Percentiles rank a stretch among this genome's conserved stretches.
phyloP scores from a whole-genome alignment of 345 rosid species.

The Geranium rotundifolium region DNA sequence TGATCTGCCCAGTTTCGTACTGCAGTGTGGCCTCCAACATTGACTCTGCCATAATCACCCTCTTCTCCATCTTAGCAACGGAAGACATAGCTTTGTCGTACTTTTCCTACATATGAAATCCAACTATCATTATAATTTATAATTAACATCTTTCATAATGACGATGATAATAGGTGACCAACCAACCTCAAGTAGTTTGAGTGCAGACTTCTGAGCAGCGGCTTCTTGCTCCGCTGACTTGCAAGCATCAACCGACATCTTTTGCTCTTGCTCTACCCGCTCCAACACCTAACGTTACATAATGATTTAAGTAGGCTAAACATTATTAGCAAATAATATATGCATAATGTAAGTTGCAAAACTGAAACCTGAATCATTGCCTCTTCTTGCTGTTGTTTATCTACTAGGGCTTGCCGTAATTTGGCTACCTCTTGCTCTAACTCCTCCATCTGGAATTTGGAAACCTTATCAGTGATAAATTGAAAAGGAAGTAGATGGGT shows the following conservation, averaged over 20 bases:
- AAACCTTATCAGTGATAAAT: not conserved
- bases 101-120: slow-evolving; percentile 75
- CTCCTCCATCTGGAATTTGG: slow-evolving; percentile 44
- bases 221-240: slow-evolving; percentile 68
- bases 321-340: too few species aligned
- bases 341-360: too few species aligned
- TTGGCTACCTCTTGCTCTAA: slow-evolving; percentile 61
- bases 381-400: slow-evolving; percentile 83
- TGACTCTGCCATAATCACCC: slow-evolving; percentile 83
- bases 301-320: too few species aligned
- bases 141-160: not conserved
- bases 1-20: slow-evolving; percentile 66
- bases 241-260: slow-evolving; percentile 83
- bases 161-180: too few species aligned
- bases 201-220: slow-evolving; percentile 54
- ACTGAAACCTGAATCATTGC: slow-evolving; percentile 38
- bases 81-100: slow-evolving; percentile 64
- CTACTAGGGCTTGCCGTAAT: slow-evolving; percentile 46
- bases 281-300: slow-evolving; percentile 42
- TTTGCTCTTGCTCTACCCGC: slow-evolving; percentile 84
- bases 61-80: slow-evolving; percentile 69
- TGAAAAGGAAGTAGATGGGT: too few species aligned
- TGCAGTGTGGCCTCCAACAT: slow-evolving; percentile 85
- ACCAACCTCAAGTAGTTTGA: slow-evolving; percentile 55
- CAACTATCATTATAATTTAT: too few species aligned